Evolutionary conservation across 2,329 filamentous ascomycete genomes (phyloP), one percentile per base, ranked within the genome.

Genomic region (Leptographium procerum): DNA sequence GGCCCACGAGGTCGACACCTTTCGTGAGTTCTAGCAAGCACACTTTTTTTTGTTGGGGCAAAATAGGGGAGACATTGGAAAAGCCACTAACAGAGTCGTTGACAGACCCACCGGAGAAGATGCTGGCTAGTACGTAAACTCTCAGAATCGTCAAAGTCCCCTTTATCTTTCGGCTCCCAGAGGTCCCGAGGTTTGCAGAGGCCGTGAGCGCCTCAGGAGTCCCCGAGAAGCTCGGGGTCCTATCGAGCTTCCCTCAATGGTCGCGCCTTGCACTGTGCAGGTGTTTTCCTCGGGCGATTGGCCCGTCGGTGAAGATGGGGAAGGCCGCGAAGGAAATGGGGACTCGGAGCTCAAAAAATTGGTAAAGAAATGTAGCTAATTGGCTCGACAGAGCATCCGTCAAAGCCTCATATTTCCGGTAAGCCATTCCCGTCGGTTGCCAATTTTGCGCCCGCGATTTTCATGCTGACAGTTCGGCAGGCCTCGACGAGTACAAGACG

Each of bases 1-100:
- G 77, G 86, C 87, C 68, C 87, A 90, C 72, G 74, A 85, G 69
- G 86, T 90, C 65, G 85, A 89, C 72, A 91, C 87, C 24, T 89
- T 77, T 68, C 81, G 83, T 86, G 73, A 78, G 82, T 65, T 50
- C n/a, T n/a, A n/a, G n/a, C n/a, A n/a, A n/a, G n/a, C 24, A 22
- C 14, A 5, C 10, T 31, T 45, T 48, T 55, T 56, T 56, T 62
- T 62, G 59, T 60, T 61, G 61, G 60, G 60, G 40, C 53, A 36
- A 45, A 52, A n/a, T 40, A 13, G 22, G 24, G 13, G 36, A 19
- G 24, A 24, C 43, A 47, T 28, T 43, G 24, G 34, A 9, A 50
- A 56, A 56, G 52, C 47, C 47, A 53, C 62, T 63, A 63, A 63
- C 59, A 53, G 55, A 58, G 53, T 45, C 55, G 61, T 57, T 55